Conservation (phyloP, 169 alveolate species). For the Plasmodium knowlesi region DNA sequence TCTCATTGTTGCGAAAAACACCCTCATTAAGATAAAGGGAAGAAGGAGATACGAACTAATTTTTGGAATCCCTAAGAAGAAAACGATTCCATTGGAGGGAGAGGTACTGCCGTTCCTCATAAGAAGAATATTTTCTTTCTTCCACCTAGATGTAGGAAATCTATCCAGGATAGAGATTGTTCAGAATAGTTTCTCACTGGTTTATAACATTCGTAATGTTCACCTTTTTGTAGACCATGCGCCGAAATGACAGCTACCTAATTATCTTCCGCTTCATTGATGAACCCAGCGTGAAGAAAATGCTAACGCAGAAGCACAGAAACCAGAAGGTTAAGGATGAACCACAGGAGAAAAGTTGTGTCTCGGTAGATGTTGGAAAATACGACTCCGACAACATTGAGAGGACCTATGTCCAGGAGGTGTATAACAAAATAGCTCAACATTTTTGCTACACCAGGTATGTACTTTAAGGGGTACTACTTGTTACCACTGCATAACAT, state of each 20-base stretch:
- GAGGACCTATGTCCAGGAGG: conserved; percentile 34
- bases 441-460: conserved; percentile 60
- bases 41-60: conserved; percentile 22
- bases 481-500: background rate
- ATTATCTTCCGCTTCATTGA: conserved; percentile 32
- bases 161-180: background rate
- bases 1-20: conserved; percentile 3
- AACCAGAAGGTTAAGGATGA: conserved; percentile 5
- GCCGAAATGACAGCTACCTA: conserved; percentile 22
- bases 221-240: background rate
- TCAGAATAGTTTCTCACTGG: background rate
- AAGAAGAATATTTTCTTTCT: too few species aligned
- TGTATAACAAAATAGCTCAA: conserved; percentile 41
- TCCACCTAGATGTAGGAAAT: background rate
- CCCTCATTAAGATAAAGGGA: conserved; percentile 33
- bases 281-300: conserved; percentile 2
- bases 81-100: conserved; percentile 3
- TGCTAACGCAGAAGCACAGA: conserved; percentile 18
- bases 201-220: background rate
- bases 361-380: background rate
- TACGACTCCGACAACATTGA: conserved; percentile 24
- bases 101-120: background rate
- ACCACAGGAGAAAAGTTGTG: conserved; percentile 35
- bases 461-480: background rate
- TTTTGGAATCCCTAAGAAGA: conserved; percentile 50